A percentile compares a stretch with the other conserved stretches of the same genome.
These are phyloP conservation scores for Apostasia shenzhenica DNA, from an alignment of 106 monocot genomes.

Conservation along the genomic window DNA sequence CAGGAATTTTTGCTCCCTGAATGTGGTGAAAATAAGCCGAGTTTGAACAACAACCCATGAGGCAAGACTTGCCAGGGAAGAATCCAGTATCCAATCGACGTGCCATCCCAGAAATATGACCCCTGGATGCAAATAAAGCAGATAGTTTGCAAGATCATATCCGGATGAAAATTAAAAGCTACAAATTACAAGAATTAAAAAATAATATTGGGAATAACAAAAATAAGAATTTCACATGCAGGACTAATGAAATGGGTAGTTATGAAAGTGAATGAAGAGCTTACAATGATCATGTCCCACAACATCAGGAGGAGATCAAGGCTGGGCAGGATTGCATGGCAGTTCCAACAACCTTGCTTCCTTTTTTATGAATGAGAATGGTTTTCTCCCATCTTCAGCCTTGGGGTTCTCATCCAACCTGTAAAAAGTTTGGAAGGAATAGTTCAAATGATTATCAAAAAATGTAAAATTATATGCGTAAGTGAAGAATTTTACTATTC, in stretches of 20 bases:
- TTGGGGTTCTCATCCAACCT: slow-evolving; percentile 68
- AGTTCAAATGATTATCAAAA: too few species aligned
- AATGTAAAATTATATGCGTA: too few species aligned
- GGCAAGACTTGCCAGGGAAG: slow-evolving; percentile 58
- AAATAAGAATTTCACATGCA: too few species aligned
- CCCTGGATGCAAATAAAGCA: too few species aligned
- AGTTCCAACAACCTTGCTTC: slow-evolving; percentile 84
- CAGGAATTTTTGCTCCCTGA: slow-evolving; percentile 81
- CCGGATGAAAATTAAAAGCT: neutral
- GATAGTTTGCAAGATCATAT: neutral
- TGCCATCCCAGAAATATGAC: slow-evolving; percentile 85
- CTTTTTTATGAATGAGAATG: slow-evolving; percentile 76
- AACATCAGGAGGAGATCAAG: slow-evolving; percentile 82
- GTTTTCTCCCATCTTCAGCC: slow-evolving; percentile 30
- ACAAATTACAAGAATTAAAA: neutral
- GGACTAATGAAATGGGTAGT: too few species aligned
- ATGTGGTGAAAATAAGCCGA: slow-evolving; percentile 73
- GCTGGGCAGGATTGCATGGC: slow-evolving; percentile 80
- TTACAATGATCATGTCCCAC: slow-evolving; percentile 99
- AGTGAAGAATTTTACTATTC: too few species aligned
- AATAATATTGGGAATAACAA: neutral
- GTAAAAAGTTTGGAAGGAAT: slow-evolving; percentile 1
- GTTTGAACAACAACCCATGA: slow-evolving; percentile 77
- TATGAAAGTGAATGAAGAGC: slow-evolving; percentile 19
- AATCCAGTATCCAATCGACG: slow-evolving; percentile 45